Conservation (phyloP, 2,329 filamentous ascomycete species). For the Cadophora gregata region DNA sequence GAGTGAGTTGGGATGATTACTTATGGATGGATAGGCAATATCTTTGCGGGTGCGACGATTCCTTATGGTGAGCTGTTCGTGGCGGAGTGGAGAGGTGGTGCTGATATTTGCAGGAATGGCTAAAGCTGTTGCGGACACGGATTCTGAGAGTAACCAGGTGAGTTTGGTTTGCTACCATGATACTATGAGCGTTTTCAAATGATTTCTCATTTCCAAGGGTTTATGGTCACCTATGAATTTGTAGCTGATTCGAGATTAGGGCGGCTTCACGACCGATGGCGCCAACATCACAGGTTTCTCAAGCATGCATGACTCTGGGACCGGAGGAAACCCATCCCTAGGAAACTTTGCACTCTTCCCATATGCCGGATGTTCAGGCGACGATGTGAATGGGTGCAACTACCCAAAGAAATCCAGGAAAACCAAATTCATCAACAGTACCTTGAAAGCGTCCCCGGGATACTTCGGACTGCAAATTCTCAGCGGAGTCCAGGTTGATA, state of each 20-base stretch:
- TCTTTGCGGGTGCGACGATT: slow-evolving; percentile 61
- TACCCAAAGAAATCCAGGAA: slow-evolving; percentile 59
- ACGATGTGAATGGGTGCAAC: slow-evolving; percentile 66
- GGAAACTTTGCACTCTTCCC: slow-evolving; percentile 78
- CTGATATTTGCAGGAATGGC: slow-evolving; percentile 45
- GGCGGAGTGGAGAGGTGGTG: background rate
- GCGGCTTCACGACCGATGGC: slow-evolving; percentile 59
- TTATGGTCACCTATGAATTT: too few species aligned
- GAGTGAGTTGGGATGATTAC: background rate
- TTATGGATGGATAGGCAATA: slow-evolving; percentile 46
- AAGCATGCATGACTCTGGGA: slow-evolving; percentile 52
- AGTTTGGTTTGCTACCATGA: background rate
- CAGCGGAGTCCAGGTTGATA: slow-evolving; percentile 65
- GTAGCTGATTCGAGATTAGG: slow-evolving; percentile 38
- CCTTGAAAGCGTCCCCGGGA: slow-evolving; percentile 64
- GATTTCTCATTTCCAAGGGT: too few species aligned
- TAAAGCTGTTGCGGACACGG: slow-evolving; percentile 62
- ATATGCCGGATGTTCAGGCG: slow-evolving; percentile 63
- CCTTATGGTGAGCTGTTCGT: slow-evolving; percentile 50
- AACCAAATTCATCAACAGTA: slow-evolving; percentile 49
- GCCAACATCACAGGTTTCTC: slow-evolving; percentile 44
- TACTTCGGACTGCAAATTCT: slow-evolving; percentile 67
- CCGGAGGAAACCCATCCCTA: slow-evolving; percentile 61
- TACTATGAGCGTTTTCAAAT: too few species aligned
- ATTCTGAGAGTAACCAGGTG: slow-evolving; percentile 55